Evolutionary conservation across 2,329 filamentous ascomycete species (phyloP).

Genomic region (Emmonsiellopsis sp.): DNA sequence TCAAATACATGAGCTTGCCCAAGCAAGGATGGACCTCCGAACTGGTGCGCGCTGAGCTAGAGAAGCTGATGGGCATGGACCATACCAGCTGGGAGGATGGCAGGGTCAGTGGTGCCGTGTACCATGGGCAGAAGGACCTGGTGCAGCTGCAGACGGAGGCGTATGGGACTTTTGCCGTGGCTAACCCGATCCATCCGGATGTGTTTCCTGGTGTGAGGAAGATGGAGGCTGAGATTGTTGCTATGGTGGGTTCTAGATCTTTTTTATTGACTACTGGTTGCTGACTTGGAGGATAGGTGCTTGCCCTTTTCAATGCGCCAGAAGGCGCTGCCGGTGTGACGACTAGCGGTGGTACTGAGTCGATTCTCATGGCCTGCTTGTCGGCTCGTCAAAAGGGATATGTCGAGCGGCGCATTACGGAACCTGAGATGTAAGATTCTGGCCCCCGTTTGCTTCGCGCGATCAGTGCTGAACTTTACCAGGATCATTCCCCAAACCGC

Average conservation of each 20-base stretch:
- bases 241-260: conserved; percentile 59
- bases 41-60: conserved; percentile 68
- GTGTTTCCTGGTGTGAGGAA: conserved; percentile 96
- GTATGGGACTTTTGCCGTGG: conserved; percentile 86
- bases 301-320: conserved; percentile 82
- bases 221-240: conserved; percentile 97
- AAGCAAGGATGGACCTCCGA: conserved; percentile 76
- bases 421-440: conserved; percentile 76
- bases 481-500: conserved; percentile 91
- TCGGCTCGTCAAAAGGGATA: conserved; percentile 84
- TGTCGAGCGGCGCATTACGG: conserved; percentile 73
- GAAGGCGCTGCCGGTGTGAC: conserved; percentile 77
- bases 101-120: conserved; percentile 86
- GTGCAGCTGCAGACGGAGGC: conserved; percentile 82
- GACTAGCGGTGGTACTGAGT: conserved; percentile 90
- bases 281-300: conserved; percentile 33
- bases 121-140: conserved; percentile 80
- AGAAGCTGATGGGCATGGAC: conserved; percentile 71
- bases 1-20: conserved; percentile 66
- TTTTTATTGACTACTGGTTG: neutral
- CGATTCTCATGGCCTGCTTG: conserved; percentile 90
- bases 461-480: conserved; percentile 11
- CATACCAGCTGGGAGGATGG: conserved; percentile 97
- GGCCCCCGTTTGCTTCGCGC: neutral
- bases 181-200: conserved; percentile 95